Evolutionary conservation across 768 basidiomycete species (phyloP).

Genomic region (Crassisporium funariophilum): DNA sequence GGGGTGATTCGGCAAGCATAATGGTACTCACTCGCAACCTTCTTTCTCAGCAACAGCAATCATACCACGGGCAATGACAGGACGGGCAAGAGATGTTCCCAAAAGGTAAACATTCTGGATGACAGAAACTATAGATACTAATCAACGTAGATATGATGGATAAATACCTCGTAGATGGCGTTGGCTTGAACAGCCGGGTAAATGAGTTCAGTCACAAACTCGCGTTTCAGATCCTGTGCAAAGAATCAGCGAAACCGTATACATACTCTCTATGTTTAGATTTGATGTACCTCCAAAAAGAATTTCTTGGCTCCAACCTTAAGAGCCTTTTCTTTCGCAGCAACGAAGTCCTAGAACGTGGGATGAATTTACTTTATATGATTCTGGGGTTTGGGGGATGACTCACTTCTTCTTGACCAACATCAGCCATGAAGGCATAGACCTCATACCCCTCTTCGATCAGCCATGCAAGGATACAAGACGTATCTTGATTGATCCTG

Average conservation of each 20-base stretch:
- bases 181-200: conserved; percentile 99
- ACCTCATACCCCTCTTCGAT: conserved; percentile 99
- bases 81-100: conserved; percentile 96
- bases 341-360: conserved; percentile 78
- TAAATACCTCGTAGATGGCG: conserved; percentile 91
- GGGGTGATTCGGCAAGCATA: neutral
- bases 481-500: conserved; percentile 70
- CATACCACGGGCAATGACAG: conserved; percentile 99
- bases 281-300: conserved; percentile 76
- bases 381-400: neutral
- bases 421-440: conserved; percentile 95
- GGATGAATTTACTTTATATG: conserved; percentile 6
- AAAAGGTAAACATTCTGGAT: conserved; percentile 91
- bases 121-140: conserved; percentile 6
- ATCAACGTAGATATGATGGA: neutral
- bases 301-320: conserved; percentile 95
- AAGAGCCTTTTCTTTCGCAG: conserved; percentile 87
- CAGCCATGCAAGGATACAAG: conserved; percentile 98
- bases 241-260: neutral
- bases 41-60: conserved; percentile 88
- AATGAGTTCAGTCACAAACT: conserved; percentile 95
- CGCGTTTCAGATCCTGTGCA: conserved; percentile 83
- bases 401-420: conserved; percentile 85
- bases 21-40: conserved; percentile 88
- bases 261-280: neutral